Percentiles rank a stretch among this genome's conserved stretches.
Conservation (phyloP, 2,329 filamentous ascomycete genomes). For the Aureobasidium uvarum region DNA sequence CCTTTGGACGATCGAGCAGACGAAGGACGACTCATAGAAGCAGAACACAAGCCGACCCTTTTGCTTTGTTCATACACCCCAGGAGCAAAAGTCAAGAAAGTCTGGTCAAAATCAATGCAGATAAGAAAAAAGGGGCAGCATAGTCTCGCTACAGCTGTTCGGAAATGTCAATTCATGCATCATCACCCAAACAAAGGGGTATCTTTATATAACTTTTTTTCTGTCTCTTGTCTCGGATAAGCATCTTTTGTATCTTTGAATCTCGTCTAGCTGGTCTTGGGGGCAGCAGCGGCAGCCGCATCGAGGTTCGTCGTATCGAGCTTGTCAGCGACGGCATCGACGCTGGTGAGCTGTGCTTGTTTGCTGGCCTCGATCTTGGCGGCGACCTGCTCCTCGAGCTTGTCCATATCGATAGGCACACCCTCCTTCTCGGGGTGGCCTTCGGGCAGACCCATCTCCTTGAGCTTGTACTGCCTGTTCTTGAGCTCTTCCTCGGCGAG, state of each 20-base stretch:
- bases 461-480: conserved; percentile 80
- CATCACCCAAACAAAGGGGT: conserved; percentile 9
- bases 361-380: conserved; percentile 45
- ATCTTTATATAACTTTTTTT: conserved; percentile 22
- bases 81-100: background rate
- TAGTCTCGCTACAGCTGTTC: background rate
- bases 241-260: background rate
- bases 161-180: conserved; percentile 2
- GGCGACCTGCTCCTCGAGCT: conserved; percentile 64
- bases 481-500: conserved; percentile 87
- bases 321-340: conserved; percentile 27
- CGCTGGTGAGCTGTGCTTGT: conserved; percentile 33
- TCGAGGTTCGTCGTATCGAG: conserved; percentile 29
- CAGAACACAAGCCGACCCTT: background rate
- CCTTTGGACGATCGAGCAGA: background rate
- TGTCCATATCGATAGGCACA: conserved; percentile 64
- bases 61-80: background rate
- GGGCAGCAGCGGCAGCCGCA: conserved; percentile 30
- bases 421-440: conserved; percentile 91
- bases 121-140: background rate
- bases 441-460: conserved; percentile 75
- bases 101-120: background rate
- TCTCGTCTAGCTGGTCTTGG: conserved; percentile 29
- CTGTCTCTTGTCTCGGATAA: background rate
- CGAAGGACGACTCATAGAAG: background rate